phyloP scores from a whole-genome alignment of 306 rosid species.

The Fagus crenata region DNA sequence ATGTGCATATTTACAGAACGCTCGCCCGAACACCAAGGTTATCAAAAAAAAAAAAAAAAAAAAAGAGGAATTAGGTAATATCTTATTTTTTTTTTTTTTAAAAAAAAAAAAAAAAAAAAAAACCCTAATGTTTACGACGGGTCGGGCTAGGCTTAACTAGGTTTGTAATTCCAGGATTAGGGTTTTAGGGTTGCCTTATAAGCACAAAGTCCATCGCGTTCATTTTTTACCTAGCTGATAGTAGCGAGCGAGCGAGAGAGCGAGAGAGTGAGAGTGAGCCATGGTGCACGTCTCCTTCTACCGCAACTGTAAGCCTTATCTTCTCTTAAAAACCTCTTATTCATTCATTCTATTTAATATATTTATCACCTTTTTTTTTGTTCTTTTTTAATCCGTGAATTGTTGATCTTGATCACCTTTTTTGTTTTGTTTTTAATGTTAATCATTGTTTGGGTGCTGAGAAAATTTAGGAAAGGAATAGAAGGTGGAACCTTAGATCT shows the following conservation, averaged over 20 bases:
- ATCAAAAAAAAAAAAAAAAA: too few species aligned
- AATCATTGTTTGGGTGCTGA: background rate
- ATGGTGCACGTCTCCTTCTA: slow-evolving; percentile 64
- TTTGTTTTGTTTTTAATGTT: background rate
- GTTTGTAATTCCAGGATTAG: slow-evolving; percentile 21
- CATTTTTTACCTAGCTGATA: background rate
- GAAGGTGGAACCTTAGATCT: background rate
- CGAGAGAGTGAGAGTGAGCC: slow-evolving; percentile 6
- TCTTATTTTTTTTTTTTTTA: too few species aligned
- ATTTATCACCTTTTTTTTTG: background rate
- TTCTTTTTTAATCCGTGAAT: too few species aligned
- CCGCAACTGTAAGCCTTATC: slow-evolving; percentile 45
- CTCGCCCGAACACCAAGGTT: too few species aligned
- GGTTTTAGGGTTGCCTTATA: slow-evolving; percentile 33
- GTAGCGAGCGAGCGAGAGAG: background rate
- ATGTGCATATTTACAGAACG: too few species aligned
- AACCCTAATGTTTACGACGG: background rate
- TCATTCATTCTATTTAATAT: background rate
- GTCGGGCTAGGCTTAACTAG: too few species aligned
- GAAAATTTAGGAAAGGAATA: background rate
- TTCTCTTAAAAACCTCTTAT: background rate
- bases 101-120: too few species aligned
- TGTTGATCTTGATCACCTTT: background rate
- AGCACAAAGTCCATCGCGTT: background rate
- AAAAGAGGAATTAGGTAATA: too few species aligned